phyloP scores from a whole-genome alignment of 148 eudicot species.

The Rheum nobile region DNA sequence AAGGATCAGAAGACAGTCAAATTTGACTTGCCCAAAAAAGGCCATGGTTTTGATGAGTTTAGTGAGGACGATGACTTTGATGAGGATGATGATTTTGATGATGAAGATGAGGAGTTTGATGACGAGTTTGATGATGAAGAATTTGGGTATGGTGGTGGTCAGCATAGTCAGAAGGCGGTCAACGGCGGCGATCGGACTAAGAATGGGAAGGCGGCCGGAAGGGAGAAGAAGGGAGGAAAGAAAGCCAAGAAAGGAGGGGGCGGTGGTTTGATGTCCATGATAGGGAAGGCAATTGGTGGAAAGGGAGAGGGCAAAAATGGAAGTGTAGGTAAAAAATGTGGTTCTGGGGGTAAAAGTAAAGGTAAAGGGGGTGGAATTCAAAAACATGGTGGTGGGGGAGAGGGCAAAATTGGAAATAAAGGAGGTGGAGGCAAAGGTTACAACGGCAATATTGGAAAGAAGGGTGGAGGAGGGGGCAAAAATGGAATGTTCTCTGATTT shows the following conservation, averaged over 20 bases:
- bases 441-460: neutral
- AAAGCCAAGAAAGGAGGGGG: slow-evolving; percentile 10
- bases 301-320: slow-evolving; percentile 14
- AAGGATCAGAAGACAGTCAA: slow-evolving; percentile 39
- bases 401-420: slow-evolving; percentile 18
- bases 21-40: slow-evolving; percentile 24
- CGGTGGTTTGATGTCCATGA: slow-evolving; percentile 6
- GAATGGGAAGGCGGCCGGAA: slow-evolving; percentile 13
- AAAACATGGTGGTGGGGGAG: slow-evolving; percentile 16
- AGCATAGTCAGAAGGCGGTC: slow-evolving; percentile 1
- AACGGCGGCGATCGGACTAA: neutral
- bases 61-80: slow-evolving; percentile 23
- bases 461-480: slow-evolving; percentile 30
- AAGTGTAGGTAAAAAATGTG: slow-evolving; percentile 7
- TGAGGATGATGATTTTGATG: slow-evolving; percentile 18
- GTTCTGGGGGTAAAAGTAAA: slow-evolving; percentile 15
- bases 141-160: slow-evolving; percentile 17
- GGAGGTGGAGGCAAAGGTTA: slow-evolving; percentile 9
- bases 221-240: neutral
- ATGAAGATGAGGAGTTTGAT: slow-evolving; percentile 11
- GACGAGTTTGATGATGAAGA: slow-evolving; percentile 19
- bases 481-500: slow-evolving; percentile 16
- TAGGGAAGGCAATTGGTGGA: slow-evolving; percentile 11
- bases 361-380: slow-evolving; percentile 7
- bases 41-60: slow-evolving; percentile 12